Evolutionary conservation across 2,329 filamentous ascomycete genomes (phyloP).

Genomic region (Hortaea werneckii): DNA sequence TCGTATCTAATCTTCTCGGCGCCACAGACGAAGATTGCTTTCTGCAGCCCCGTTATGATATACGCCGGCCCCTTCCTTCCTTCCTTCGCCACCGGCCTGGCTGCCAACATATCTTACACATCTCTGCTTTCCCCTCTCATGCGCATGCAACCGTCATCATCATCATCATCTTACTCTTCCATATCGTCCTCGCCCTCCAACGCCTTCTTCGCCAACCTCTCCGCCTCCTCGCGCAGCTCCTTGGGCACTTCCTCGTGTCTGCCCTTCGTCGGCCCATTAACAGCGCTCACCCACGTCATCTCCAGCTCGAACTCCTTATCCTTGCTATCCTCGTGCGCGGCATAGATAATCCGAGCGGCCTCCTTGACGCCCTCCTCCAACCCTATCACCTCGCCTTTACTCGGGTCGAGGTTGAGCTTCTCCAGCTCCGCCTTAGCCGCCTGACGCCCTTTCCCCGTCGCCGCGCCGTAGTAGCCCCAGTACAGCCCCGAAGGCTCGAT

Average conservation of each 20-base stretch:
- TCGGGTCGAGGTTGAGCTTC: conserved; percentile 69
- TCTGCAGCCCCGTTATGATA: no score
- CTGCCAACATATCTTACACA: conserved; percentile 2
- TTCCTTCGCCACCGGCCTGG: no score
- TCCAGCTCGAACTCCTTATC: conserved; percentile 99
- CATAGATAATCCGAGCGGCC: conserved; percentile 92
- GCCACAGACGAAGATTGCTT: no score
- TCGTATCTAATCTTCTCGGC: no score
- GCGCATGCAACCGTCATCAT: no score
- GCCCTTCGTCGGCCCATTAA: conserved; percentile 81
- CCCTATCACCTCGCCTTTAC: conserved; percentile 59
- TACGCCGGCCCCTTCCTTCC: no score
- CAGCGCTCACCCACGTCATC: conserved; percentile 92
- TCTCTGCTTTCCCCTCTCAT: background rate
- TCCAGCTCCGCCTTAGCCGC: conserved; percentile 96
- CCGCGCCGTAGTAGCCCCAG: conserved; percentile 98
- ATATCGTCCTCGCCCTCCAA: conserved; percentile 76
- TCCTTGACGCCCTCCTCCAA: conserved; percentile 87
- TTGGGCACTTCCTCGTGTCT: conserved; percentile 88
- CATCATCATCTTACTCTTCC: conserved; percentile 46
- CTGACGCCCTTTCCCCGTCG: conserved; percentile 93
- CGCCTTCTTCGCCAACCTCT: conserved; percentile 82
- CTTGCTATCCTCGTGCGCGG: conserved; percentile 97
- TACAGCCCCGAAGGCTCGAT: conserved; percentile 94
- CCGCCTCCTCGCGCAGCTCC: conserved; percentile 81